Percentiles rank a stretch among this genome's conserved stretches.
These are phyloP conservation scores for Sporisorium exsertum DNA, from an alignment of 1,284 basidiomycete species.

Conservation along the genomic window DNA sequence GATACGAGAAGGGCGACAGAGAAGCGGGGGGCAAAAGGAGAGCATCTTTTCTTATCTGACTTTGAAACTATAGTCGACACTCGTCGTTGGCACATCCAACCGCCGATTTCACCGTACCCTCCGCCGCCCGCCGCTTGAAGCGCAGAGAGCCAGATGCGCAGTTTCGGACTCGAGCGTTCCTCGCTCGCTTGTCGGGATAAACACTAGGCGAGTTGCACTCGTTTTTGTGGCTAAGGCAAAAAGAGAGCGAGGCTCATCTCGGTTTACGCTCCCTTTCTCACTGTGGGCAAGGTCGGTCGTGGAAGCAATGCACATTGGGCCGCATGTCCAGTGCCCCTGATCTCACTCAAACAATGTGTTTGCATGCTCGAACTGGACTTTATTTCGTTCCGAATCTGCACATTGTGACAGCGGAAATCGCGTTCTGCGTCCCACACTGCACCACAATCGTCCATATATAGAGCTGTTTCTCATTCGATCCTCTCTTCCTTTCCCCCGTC, in stretches of 20 bases:
- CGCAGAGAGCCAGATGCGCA: not conserved
- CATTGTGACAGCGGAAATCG: not conserved
- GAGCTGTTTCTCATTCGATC: not conserved
- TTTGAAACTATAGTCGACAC: not conserved
- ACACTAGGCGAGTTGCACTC: slow-evolving; percentile 20
- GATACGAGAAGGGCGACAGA: no score
- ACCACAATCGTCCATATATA: not conserved
- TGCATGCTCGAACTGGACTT: not conserved
- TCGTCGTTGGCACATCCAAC: no score
- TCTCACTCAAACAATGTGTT: not conserved
- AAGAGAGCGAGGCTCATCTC: not conserved
- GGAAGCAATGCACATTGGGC: no score
- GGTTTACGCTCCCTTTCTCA: no score
- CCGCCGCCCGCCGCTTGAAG: slow-evolving; percentile 3
- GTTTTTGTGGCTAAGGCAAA: slow-evolving; percentile 5
- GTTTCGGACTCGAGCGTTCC: slow-evolving; percentile 26
- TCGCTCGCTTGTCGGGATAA: slow-evolving; percentile 26
- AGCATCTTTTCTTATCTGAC: not conserved
- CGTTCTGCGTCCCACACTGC: not conserved
- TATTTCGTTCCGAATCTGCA: not conserved
- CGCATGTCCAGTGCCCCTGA: no score
- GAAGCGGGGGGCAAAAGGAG: not conserved
- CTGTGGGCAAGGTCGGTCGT: no score
- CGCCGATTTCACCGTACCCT: slow-evolving; percentile 5
- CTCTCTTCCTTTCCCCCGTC: not conserved